Evolutionary conservation across 2,329 filamentous ascomycete species (phyloP).

Genomic region (Ascochyta clinopodiicola): DNA sequence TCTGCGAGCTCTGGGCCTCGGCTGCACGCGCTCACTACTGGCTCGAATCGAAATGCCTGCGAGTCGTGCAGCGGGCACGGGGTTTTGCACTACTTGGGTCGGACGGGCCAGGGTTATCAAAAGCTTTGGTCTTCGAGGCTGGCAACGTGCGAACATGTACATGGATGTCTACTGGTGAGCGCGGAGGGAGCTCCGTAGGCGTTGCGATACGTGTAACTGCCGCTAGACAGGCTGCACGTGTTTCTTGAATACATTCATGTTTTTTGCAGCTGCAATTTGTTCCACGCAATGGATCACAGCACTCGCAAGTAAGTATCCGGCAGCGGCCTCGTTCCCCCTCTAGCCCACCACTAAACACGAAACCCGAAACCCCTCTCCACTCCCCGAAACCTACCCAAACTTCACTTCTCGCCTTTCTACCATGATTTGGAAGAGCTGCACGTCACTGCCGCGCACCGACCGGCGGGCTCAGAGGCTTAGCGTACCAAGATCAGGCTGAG

Average conservation of each 20-base stretch:
- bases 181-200: no score
- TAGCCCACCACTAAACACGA: neutral
- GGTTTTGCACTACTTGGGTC: neutral
- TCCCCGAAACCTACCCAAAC: neutral
- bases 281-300: no score
- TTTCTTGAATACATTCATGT: no score
- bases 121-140: neutral
- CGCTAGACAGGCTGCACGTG: no score
- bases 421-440: slow-evolving; percentile 9
- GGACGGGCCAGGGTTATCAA: neutral
- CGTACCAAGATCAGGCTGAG: slow-evolving; percentile 5
- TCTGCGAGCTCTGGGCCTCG: neutral
- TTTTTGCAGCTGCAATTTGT: no score
- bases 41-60: neutral
- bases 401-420: neutral
- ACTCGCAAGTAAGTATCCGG: no score
- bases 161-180: no score
- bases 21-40: neutral
- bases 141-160: neutral
- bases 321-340: no score
- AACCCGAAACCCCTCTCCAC: neutral
- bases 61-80: slow-evolving; percentile 1
- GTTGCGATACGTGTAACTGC: neutral
- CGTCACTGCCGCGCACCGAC: slow-evolving; percentile 2
- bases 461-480: neutral